These are phyloP conservation scores for Colletotrichum lupini DNA, from an alignment of 2,329 filamentous ascomycete species.

Conservation along the genomic window DNA sequence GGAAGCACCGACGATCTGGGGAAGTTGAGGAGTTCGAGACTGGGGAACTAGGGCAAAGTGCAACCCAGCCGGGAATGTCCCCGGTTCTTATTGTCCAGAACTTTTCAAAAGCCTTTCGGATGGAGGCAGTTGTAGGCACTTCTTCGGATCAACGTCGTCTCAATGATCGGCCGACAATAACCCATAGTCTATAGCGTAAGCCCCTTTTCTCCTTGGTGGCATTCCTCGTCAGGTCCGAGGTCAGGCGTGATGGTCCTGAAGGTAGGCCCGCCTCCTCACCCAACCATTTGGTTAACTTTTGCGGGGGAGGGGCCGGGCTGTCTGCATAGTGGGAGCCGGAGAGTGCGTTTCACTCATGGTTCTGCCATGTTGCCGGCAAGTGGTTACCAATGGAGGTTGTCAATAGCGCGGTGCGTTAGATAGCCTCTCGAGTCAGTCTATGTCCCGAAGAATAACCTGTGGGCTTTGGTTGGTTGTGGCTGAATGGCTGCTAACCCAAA, in stretches of 20 bases:
- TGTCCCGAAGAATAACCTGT: slow-evolving; percentile 17
- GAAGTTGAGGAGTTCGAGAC: slow-evolving; percentile 6
- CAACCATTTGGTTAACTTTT: slow-evolving; percentile 13
- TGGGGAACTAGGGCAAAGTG: slow-evolving; percentile 22
- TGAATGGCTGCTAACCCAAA: background rate
- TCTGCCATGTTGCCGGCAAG: background rate
- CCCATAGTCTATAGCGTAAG: background rate
- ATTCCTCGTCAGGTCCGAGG: background rate
- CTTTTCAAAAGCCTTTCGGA: background rate
- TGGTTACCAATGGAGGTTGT: background rate
- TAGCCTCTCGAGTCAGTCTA: slow-evolving; percentile 11
- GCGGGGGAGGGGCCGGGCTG: slow-evolving; percentile 15
- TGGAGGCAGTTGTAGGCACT: slow-evolving; percentile 17
- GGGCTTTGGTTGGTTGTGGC: slow-evolving; percentile 9
- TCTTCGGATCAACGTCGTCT: slow-evolving; percentile 26
- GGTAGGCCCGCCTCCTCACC: background rate
- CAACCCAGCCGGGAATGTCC: slow-evolving; percentile 12
- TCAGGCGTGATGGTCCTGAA: background rate
- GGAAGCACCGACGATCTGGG: slow-evolving; percentile 19
- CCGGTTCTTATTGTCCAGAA: slow-evolving; percentile 24
- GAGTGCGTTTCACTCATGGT: slow-evolving; percentile 13
- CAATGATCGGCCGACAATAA: slow-evolving; percentile 11
- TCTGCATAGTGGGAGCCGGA: slow-evolving; percentile 13
- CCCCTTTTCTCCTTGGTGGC: background rate
- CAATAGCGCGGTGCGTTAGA: background rate